A percentile compares a stretch with the other conserved stretches of the same genome.
Conservation (phyloP, 257 asterid species). For the Osmanthus fragrans region DNA sequence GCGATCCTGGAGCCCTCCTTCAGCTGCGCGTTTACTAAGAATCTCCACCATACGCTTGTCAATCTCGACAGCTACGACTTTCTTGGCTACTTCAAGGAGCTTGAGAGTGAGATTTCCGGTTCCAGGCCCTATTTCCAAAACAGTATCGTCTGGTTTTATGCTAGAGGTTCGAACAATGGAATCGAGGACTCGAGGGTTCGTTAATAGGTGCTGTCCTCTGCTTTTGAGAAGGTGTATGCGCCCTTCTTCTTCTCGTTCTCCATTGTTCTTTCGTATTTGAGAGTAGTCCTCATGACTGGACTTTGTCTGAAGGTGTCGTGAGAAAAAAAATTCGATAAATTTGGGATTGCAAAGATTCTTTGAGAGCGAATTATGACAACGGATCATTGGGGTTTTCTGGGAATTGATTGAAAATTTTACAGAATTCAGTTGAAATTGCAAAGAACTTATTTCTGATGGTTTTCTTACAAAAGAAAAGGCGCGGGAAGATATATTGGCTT, state of each 20-base stretch:
- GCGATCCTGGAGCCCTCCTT: slow-evolving; percentile 48
- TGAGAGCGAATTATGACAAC: slow-evolving; percentile 22
- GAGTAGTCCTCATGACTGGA: slow-evolving; percentile 42
- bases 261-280: slow-evolving; percentile 23
- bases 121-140: slow-evolving; percentile 94
- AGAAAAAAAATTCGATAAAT: slow-evolving; percentile 3
- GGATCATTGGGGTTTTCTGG: slow-evolving; percentile 40
- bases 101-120: slow-evolving; percentile 90
- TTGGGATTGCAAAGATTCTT: slow-evolving; percentile 22
- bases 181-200: slow-evolving; percentile 66
- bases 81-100: slow-evolving; percentile 75
- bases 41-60: slow-evolving; percentile 82
- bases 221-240: slow-evolving; percentile 59
- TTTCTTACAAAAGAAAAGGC: neutral
- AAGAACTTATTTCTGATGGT: slow-evolving; percentile 11
- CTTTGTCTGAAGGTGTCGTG: slow-evolving; percentile 41
- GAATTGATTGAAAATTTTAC: neutral
- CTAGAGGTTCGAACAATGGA: slow-evolving; percentile 65
- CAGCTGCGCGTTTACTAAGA: slow-evolving; percentile 62
- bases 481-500: too few species aligned
- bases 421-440: slow-evolving; percentile 11
- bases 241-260: slow-evolving; percentile 20
- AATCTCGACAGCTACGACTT: slow-evolving; percentile 73
- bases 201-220: slow-evolving; percentile 92
- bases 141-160: slow-evolving; percentile 68